Conservation (phyloP, 345 rosid species). For the Lepidium didymum region DNA sequence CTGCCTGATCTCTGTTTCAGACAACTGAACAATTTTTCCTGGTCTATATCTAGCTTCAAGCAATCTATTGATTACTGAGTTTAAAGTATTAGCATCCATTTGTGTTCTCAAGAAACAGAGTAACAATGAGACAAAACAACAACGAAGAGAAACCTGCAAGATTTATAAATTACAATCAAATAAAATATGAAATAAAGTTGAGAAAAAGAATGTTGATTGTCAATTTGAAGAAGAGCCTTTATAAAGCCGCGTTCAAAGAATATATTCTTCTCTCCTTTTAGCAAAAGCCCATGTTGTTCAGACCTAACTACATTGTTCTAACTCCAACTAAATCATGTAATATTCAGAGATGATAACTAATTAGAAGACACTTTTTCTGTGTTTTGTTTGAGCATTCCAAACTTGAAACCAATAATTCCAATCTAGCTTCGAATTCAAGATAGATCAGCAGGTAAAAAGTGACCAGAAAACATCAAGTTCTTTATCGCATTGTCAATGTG, state of each 20-base stretch:
- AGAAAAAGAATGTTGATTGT: constrained; percentile 24
- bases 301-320: constrained; percentile 7
- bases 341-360: not conserved
- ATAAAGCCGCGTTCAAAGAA: constrained; percentile 27
- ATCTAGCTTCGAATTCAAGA: not conserved
- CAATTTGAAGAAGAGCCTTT: constrained; percentile 12
- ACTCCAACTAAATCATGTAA: constrained; percentile 15
- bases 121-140: not conserved
- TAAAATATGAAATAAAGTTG: not conserved
- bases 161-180: not conserved
- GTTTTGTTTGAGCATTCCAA: not conserved
- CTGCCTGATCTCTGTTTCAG: constrained; percentile 67
- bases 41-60: constrained; percentile 61
- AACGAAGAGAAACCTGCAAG: not conserved
- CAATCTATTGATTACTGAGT: constrained; percentile 55
- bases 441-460: not conserved
- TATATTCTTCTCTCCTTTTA: constrained; percentile 23
- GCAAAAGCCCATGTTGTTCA: constrained; percentile 16
- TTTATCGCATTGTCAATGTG: not conserved
- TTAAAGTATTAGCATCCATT: constrained; percentile 50
- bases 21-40: constrained; percentile 63
- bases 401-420: not conserved
- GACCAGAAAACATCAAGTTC: not conserved
- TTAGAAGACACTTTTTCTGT: not conserved
- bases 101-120: not conserved